Evolutionary conservation across 2,329 filamentous ascomycete genomes (phyloP), one percentile per base, ranked within the genome.

Genomic region (Atkinsonella texensis): DNA sequence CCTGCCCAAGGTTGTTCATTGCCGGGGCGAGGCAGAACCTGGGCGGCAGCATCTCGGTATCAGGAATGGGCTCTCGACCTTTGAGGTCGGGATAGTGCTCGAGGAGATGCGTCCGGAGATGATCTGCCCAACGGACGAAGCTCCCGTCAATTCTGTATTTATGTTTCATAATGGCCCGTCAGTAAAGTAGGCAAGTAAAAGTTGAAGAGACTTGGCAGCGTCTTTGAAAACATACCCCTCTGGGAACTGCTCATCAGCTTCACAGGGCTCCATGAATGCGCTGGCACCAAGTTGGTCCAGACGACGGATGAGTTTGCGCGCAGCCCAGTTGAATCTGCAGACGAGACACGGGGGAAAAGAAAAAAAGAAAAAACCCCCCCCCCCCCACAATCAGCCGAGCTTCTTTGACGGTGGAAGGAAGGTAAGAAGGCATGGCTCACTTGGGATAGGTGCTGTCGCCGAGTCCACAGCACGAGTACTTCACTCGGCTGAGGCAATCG

Each of bases 361-460:
- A n/a, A n/a, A n/a, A n/a, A n/a, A n/a, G 20, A 23, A 23, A 23
- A 23, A 23, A n/a, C n/a, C n/a, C n/a, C n/a, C n/a, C n/a, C n/a
- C n/a, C n/a, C n/a, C 20, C 2, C 20, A 23, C 4, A 4, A 11
- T 15, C 17, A 23, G 11, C 4, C 12, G 12, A 20, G 12, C 3
- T 7, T 42, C 2, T 15, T 20, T 45, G 33, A 52, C 31, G 54
- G 23, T 4, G 17, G 33, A 20, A 9, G 52, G 47, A 46, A 50
- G 12, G 52, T 23, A 17, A 4, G 20, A 41, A 40, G 32, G 39
- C 11, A 32, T 1, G 23, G 64, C 77, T 57, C 73, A 93, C 84
- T 94, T 91, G 52, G 85, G 77, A 74, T 98, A 98, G 1, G 90
- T 95, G 62, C 87, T 95, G 67, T 98, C 93, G 0, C 93, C 93